phyloP scores from a whole-genome alignment of 2,329 filamentous ascomycete species.

The Neonectria ditissima region DNA sequence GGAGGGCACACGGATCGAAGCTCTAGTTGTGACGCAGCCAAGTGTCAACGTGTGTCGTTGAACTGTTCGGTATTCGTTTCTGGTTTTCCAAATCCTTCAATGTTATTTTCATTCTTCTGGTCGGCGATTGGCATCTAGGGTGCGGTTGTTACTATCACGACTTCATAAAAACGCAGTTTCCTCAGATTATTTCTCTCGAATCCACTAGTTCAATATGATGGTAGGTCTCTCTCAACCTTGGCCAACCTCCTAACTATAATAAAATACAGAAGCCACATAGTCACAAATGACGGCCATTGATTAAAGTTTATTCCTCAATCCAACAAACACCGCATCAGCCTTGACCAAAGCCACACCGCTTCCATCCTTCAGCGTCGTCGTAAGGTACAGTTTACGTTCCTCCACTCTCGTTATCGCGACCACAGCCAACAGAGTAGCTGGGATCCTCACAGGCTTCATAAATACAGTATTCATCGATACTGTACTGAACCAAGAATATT shows the following conservation, averaged over 20 bases:
- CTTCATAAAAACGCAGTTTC: too few species aligned
- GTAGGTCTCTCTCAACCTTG: too few species aligned
- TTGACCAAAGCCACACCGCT: background rate
- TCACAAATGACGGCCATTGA: background rate
- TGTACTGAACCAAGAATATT: background rate
- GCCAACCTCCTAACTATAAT: too few species aligned
- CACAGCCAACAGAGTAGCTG: background rate
- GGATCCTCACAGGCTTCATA: background rate
- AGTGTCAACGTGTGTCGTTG: background rate
- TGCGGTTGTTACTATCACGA: too few species aligned
- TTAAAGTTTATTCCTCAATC: background rate
- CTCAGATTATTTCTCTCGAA: too few species aligned
- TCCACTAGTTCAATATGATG: too few species aligned
- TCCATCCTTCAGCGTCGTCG: background rate
- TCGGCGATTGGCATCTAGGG: too few species aligned
- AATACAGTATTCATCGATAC: background rate
- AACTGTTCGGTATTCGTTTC: too few species aligned
- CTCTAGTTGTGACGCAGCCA: background rate
- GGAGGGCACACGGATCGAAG: conserved; percentile 5
- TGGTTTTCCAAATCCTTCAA: too few species aligned
- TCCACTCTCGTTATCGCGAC: background rate
- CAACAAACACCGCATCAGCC: background rate
- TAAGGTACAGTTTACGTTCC: background rate
- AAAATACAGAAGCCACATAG: too few species aligned
- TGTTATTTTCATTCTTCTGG: too few species aligned